Percentiles rank a stretch among this genome's conserved stretches.
These are phyloP conservation scores for Spatholobus suberectus DNA, from an alignment of 306 rosid genomes.

Conservation along the genomic window DNA sequence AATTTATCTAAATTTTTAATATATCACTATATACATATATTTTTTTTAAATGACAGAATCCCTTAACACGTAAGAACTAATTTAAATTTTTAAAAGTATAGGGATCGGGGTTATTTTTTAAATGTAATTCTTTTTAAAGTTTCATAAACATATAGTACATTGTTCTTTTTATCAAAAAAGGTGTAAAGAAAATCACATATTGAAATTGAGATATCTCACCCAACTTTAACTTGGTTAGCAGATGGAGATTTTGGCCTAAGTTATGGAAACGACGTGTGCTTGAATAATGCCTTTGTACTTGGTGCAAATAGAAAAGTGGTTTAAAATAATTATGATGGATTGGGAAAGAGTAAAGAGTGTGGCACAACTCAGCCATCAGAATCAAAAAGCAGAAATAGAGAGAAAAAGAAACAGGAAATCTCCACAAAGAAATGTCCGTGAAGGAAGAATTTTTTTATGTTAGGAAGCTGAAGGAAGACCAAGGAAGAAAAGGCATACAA, in stretches of 20 bases:
- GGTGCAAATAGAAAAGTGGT: not conserved
- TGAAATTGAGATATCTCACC: constrained; percentile 5
- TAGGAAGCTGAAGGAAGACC: too few relatives aligned
- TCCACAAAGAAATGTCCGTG: not conserved
- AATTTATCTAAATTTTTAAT: not conserved
- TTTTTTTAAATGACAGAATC: not conserved
- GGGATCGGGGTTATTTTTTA: not conserved
- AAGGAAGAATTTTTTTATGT: not conserved
- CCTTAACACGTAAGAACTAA: not conserved
- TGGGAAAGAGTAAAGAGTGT: not conserved
- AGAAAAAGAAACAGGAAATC: not conserved
- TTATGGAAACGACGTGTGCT: constrained; percentile 14
- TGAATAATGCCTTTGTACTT: not conserved
- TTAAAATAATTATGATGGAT: not conserved
- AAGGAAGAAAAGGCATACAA: not conserved
- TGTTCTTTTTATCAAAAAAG: too few relatives aligned
- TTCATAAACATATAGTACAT: not conserved
- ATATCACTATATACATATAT: not conserved
- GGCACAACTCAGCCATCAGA: constrained; percentile 23
- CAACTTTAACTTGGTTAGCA: not conserved
- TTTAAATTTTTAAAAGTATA: not conserved
- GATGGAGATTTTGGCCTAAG: not conserved
- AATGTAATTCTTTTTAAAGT: not conserved
- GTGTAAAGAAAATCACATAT: not conserved
- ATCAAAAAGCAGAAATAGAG: not conserved